phyloP scores from a whole-genome alignment of 371 early-diverging fungal species.

The Polyrhizophydium stewartii region DNA sequence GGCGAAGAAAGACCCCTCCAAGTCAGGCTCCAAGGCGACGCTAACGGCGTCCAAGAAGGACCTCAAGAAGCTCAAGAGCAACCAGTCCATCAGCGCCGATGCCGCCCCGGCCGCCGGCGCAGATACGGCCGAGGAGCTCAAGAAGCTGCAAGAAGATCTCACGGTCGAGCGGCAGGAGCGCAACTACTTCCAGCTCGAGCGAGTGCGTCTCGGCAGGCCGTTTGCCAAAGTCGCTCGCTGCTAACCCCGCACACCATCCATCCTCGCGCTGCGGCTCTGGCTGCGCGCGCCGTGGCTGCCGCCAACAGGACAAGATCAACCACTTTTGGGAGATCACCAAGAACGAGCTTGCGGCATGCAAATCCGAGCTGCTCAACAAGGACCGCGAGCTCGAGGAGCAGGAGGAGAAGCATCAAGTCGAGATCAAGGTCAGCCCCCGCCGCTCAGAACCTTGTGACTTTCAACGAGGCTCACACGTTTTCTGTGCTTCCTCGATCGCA shows the following conservation, averaged over 20 bases:
- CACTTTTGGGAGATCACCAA: conserved; percentile 55
- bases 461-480: not conserved
- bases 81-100: not conserved
- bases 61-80: conserved; percentile 3
- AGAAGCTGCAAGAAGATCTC: conserved; percentile 37
- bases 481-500: not conserved
- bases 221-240: too few species aligned
- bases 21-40: not conserved
- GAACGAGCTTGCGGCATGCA: conserved; percentile 35
- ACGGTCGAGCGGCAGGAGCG: conserved; percentile 45
- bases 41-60: conserved; percentile 3
- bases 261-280: too few species aligned
- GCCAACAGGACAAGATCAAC: conserved; percentile 45
- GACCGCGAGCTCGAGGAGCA: conserved; percentile 54
- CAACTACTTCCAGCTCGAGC: conserved; percentile 54
- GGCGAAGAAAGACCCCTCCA: not conserved
- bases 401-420: conserved; percentile 58
- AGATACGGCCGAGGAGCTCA: conserved; percentile 37
- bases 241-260: too few species aligned
- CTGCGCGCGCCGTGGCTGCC: not conserved
- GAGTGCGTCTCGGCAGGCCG: too few species aligned
- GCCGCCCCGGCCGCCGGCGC: conserved; percentile 5
- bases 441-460: not conserved
- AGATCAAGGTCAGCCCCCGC: conserved; percentile 46
- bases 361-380: conserved; percentile 45